Conservation (phyloP, 257 asterid genomes). For the Solanum rostratum region DNA sequence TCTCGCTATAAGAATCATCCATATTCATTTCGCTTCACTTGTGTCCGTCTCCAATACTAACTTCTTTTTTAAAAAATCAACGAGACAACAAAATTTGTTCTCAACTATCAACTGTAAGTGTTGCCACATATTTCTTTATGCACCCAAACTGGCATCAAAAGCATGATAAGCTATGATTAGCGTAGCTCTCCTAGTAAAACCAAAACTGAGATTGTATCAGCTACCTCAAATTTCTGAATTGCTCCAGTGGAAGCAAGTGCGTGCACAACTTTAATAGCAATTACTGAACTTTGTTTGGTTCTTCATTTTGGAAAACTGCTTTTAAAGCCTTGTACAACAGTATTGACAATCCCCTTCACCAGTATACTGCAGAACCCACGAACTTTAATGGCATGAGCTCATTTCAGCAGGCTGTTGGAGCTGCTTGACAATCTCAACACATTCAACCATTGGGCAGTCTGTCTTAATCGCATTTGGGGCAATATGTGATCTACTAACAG, state of each 20-base stretch:
- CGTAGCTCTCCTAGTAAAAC: background rate
- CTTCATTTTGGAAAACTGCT: background rate
- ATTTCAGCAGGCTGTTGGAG: slow-evolving; percentile 26
- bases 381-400: background rate
- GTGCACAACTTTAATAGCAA: background rate
- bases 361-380: background rate
- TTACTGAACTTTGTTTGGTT: background rate
- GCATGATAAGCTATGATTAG: background rate
- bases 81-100: background rate
- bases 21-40: background rate
- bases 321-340: background rate
- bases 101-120: background rate
- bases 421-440: slow-evolving; percentile 50
- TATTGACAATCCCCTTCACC: background rate
- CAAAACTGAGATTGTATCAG: background rate
- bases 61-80: background rate
- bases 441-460: slow-evolving; percentile 65
- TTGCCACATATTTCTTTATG: background rate
- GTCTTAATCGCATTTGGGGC: slow-evolving; percentile 72
- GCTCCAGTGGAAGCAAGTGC: background rate
- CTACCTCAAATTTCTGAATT: background rate
- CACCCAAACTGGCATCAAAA: background rate
- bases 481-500: slow-evolving; percentile 66
- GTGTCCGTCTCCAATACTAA: background rate
- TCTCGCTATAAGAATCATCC: background rate